Evolutionary conservation across 2,329 filamentous ascomycete species (phyloP).

Genomic region (Akanthomyces lecanii): DNA sequence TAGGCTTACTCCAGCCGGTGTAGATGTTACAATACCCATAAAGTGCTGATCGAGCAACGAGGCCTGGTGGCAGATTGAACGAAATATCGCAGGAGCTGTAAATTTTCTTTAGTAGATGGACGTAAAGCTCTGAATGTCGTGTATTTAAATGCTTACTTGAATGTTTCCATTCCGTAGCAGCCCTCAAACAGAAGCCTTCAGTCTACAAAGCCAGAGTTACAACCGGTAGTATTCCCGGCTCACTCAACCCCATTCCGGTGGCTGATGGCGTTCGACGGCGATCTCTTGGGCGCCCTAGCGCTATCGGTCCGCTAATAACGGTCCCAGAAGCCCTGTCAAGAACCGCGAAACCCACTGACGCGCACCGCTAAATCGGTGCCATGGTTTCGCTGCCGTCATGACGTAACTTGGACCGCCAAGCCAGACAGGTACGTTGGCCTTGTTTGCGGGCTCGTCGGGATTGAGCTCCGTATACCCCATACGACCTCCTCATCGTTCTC

Average conservation of each 20-base stretch:
- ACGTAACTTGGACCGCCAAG: not conserved
- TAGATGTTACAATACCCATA: too few relatives aligned
- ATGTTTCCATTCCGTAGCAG: too few relatives aligned
- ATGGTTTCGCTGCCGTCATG: not conserved
- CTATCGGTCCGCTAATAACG: not conserved
- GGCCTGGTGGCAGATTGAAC: too few relatives aligned
- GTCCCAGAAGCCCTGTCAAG: too few relatives aligned
- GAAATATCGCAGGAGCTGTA: too few relatives aligned
- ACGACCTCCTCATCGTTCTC: not conserved
- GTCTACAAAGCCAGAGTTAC: not conserved
- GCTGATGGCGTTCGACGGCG: not conserved
- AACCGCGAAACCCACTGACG: not conserved
- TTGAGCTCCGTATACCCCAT: not conserved
- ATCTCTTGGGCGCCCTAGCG: not conserved
- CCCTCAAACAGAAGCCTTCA: not conserved
- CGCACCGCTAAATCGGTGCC: not conserved
- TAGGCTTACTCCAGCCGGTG: too few relatives aligned
- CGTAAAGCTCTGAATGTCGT: too few relatives aligned
- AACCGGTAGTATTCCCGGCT: not conserved
- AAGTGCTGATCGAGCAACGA: too few relatives aligned
- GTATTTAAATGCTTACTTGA: too few relatives aligned
- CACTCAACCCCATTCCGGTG: not conserved
- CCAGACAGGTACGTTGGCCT: not conserved
- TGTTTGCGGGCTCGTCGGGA: not conserved
- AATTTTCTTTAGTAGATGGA: too few relatives aligned